Evolutionary conservation across 2,329 filamentous ascomycete genomes (phyloP).

Genomic region (Coniella vitis): DNA sequence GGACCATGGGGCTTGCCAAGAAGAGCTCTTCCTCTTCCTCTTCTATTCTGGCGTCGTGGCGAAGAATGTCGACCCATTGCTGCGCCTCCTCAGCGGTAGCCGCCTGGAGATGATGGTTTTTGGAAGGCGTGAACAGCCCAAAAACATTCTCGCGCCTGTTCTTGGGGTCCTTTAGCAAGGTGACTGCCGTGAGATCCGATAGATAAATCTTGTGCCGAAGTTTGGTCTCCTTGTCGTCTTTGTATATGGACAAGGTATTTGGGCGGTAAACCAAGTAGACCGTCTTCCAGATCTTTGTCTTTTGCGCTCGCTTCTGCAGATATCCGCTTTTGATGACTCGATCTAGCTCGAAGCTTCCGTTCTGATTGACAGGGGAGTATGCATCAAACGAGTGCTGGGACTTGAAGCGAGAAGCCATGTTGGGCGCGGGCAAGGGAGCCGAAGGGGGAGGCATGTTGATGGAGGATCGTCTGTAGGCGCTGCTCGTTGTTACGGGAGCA

Average conservation of each 20-base stretch:
- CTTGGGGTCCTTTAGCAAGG: conserved; percentile 82
- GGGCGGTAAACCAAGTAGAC: conserved; percentile 86
- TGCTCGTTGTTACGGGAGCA: conserved; percentile 16
- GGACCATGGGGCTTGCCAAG: conserved; percentile 57
- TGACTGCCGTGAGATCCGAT: conserved; percentile 84
- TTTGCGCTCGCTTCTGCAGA: conserved; percentile 81
- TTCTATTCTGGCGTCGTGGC: conserved; percentile 73
- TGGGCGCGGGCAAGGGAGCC: conserved; percentile 22
- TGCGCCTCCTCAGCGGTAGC: conserved; percentile 65
- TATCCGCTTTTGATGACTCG: conserved; percentile 85
- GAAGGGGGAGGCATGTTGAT: conserved; percentile 18
- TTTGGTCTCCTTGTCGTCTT: conserved; percentile 82
- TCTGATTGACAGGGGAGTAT: conserved; percentile 83
- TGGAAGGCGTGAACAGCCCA: conserved; percentile 82
- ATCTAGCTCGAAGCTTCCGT: conserved; percentile 94
- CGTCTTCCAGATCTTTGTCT: conserved; percentile 93
- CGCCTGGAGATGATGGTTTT: conserved; percentile 88
- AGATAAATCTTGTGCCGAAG: conserved; percentile 83
- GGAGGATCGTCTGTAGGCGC: conserved; percentile 13
- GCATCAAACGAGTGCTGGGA: conserved; percentile 51
- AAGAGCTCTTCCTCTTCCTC: conserved; percentile 83
- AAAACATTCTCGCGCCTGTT: conserved; percentile 83
- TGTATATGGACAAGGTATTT: conserved; percentile 87
- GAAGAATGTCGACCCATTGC: conserved; percentile 80
- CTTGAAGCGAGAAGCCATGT: conserved; percentile 25